These are phyloP conservation scores for Pseudofabraea citricarpa DNA, from an alignment of 2,329 filamentous ascomycete genomes.

Conservation along the genomic window DNA sequence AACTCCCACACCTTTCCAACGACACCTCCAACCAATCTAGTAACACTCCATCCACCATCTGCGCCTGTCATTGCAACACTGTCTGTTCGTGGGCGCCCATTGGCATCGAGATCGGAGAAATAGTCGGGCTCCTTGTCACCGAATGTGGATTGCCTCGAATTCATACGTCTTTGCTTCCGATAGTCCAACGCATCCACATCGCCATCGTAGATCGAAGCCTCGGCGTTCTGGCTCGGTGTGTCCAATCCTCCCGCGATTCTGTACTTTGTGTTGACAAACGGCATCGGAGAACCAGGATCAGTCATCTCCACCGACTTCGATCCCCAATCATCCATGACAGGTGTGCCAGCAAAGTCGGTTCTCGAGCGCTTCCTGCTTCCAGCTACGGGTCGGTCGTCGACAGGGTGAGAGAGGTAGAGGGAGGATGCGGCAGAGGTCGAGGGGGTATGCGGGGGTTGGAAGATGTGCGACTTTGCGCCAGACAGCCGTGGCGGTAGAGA, in stretches of 20 bases:
- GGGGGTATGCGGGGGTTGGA: conserved; percentile 36
- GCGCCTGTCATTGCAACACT: conserved; percentile 33
- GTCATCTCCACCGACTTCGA: conserved; percentile 2
- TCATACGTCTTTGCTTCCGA: conserved; percentile 10
- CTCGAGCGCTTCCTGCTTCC: conserved; percentile 15
- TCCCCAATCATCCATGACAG: conserved; percentile 1
- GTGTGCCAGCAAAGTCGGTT: conserved; percentile 11
- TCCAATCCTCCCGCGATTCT: conserved; percentile 44
- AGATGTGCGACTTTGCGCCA: conserved; percentile 32
- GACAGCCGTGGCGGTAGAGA: conserved; percentile 19
- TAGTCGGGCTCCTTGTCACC: conserved; percentile 3
- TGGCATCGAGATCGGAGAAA: conserved; percentile 17
- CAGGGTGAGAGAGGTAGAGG: conserved; percentile 22
- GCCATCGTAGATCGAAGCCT: conserved; percentile 21
- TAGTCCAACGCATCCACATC: conserved; percentile 33
- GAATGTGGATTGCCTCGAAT: not conserved
- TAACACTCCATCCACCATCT: conserved; percentile 49
- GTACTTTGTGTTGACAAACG: conserved; percentile 47
- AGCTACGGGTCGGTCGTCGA: not conserved
- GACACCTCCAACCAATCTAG: conserved; percentile 58
- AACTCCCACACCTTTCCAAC: conserved; percentile 82
- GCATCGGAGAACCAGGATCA: conserved; percentile 29
- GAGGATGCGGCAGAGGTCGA: conserved; percentile 30
- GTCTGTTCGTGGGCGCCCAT: conserved; percentile 10
- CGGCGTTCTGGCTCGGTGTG: conserved; percentile 30